These are phyloP conservation scores for Fusarium sp. DNA, from an alignment of 2,329 filamentous ascomycete genomes.

Conservation along the genomic window DNA sequence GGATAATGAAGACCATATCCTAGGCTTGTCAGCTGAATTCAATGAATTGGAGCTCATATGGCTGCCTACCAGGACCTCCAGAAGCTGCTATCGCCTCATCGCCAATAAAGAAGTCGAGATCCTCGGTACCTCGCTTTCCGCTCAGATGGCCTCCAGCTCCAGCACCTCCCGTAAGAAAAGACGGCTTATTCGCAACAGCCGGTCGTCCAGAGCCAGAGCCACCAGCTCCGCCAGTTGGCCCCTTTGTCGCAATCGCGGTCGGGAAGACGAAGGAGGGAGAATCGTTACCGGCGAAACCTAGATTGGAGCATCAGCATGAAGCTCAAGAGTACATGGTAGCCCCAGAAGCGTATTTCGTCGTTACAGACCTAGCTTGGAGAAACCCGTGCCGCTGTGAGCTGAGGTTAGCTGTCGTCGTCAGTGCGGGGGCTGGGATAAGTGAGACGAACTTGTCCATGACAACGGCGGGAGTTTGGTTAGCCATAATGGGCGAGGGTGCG, in stretches of 20 bases:
- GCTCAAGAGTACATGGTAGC: background rate
- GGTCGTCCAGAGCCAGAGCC: slow-evolving; percentile 88
- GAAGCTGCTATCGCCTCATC: slow-evolving; percentile 91
- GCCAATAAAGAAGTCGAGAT: slow-evolving; percentile 98
- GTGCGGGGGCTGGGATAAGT: slow-evolving; percentile 44
- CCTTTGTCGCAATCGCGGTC: slow-evolving; percentile 96
- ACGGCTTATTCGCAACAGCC: slow-evolving; percentile 91
- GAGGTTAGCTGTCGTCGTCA: slow-evolving; percentile 45
- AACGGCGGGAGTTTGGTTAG: slow-evolving; percentile 99
- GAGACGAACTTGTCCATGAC: slow-evolving; percentile 99
- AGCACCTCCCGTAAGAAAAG: slow-evolving; percentile 90
- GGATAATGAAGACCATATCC: slow-evolving; percentile 97
- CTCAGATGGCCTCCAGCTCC: slow-evolving; percentile 84
- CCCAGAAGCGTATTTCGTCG: slow-evolving; percentile 11
- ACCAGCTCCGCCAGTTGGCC: slow-evolving; percentile 72
- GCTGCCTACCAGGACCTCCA: slow-evolving; percentile 74
- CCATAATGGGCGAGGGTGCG: slow-evolving; percentile 67
- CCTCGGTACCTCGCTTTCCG: slow-evolving; percentile 93
- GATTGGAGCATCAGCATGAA: slow-evolving; percentile 38
- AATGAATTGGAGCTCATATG: slow-evolving; percentile 3
- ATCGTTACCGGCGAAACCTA: slow-evolving; percentile 98
- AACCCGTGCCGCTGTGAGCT: slow-evolving; percentile 87
- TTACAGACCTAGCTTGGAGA: slow-evolving; percentile 92
- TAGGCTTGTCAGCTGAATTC: slow-evolving; percentile 47
- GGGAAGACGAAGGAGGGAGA: slow-evolving; percentile 99